Base-by-base conservation (phyloP, 352 stramenopile genomes). In the Pythium rhizo-oryzae region DNA sequence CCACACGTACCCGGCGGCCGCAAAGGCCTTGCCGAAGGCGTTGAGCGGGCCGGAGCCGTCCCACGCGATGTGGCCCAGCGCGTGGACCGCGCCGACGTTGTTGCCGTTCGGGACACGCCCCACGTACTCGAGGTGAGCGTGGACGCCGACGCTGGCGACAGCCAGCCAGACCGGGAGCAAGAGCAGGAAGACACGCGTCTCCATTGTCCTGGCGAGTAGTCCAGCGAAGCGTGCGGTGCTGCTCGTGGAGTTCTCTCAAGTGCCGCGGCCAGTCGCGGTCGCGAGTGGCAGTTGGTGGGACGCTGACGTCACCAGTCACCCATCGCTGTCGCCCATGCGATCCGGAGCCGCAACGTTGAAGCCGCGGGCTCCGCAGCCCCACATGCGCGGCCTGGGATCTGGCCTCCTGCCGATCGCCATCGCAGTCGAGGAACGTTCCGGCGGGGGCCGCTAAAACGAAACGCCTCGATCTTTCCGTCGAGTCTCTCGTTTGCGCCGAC, bases 11-110 rank as follows among this genome's bases (percentile, higher is more conserved):
- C 78, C 79, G 0, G 78, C 79, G 9, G 62, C 74, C 3, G 63
- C 74, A 63, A 94, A 94, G 3, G 84, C 86, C 18, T 77, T 59
- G 25, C 89, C 89, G 49, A 96, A 95, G 39, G 57, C 64, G 59
- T 88, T 94, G 11, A 77, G 79, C 15, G 78, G 81, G 16, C 76
- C 68, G 54, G 76, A 82, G 0, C 74, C 72, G 2, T 61, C 67
- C n/a, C 73, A 43, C 52, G 82, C 70, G 39, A 84, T 59, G 64
- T 96, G 88, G 6, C 86, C 88, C 30, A 93, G 69, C 23, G 79
- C 82, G 16, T 71, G 33, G 41, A 28, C 67, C 1, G 18, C 24
- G 23, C 35, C 47, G 9, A 74, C 49, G 56, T 57, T 59, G 47
- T 74, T 37, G 43, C 67, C 67, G 50, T 74, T 74, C 2, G 67